These are phyloP conservation scores for Circinella umbellata DNA, from an alignment of 371 early-diverging fungal species.

Conservation along the genomic window DNA sequence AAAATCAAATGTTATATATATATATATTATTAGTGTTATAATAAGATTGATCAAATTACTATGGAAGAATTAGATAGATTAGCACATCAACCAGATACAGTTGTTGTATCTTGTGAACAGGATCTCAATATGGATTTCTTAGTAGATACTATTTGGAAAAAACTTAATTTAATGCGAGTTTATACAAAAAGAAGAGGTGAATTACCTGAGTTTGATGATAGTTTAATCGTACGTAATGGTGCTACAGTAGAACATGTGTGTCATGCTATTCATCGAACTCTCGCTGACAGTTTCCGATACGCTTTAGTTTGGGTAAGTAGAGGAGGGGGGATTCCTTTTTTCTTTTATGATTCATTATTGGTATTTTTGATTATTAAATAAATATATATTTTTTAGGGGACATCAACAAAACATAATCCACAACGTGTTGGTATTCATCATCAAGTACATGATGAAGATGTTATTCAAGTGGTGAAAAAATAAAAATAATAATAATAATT, in stretches of 20 bases:
- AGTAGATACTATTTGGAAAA: slow-evolving; percentile 89
- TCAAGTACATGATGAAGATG: slow-evolving; percentile 96
- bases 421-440: slow-evolving; percentile 97
- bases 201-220: slow-evolving; percentile 95
- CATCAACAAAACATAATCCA: slow-evolving; percentile 94
- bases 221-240: slow-evolving; percentile 89
- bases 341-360: slow-evolving; percentile 1
- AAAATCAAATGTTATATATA: too few species aligned
- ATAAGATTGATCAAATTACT: slow-evolving; percentile 98
- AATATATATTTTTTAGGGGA: slow-evolving; percentile 61
- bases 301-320: slow-evolving; percentile 86
- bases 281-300: slow-evolving; percentile 92
- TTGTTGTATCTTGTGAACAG: slow-evolving; percentile 91
- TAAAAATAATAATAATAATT: slow-evolving; percentile 20
- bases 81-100: slow-evolving; percentile 87
- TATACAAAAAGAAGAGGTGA: slow-evolving; percentile 99
- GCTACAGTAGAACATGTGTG: slow-evolving; percentile 97
- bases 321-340: too few species aligned
- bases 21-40: slow-evolving; percentile 78
- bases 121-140: slow-evolving; percentile 96
- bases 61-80: slow-evolving; percentile 96
- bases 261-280: slow-evolving; percentile 92
- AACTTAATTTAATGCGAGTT: slow-evolving; percentile 87
- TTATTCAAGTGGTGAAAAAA: slow-evolving; percentile 92
- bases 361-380: not conserved